phyloP scores from a whole-genome alignment of 2,329 filamentous ascomycete genomes.

The Gremmenia infestans region DNA sequence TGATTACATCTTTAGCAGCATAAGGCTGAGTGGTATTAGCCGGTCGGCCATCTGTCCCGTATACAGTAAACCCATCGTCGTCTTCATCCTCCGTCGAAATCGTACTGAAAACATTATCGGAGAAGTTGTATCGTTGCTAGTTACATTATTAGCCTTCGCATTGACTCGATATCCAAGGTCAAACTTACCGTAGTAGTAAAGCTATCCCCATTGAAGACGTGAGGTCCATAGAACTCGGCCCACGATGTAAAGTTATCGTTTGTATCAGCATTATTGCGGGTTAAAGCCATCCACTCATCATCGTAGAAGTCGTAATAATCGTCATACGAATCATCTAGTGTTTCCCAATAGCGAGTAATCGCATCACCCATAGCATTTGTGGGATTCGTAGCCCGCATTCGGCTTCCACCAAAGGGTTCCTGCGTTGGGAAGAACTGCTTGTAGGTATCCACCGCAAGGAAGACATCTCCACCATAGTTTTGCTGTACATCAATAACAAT shows the following conservation, averaged over 20 bases:
- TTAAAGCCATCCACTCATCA: slow-evolving; percentile 20
- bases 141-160: not conserved
- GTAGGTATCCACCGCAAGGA: slow-evolving; percentile 53
- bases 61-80: slow-evolving; percentile 27
- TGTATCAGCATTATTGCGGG: slow-evolving; percentile 16
- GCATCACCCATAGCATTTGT: slow-evolving; percentile 18
- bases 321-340: slow-evolving; percentile 4
- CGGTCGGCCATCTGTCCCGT: slow-evolving; percentile 22
- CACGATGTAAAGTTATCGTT: slow-evolving; percentile 18
- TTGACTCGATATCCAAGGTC: slow-evolving; percentile 32
- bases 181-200: slow-evolving; percentile 20
- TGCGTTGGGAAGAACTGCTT: slow-evolving; percentile 32
- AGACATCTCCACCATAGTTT: slow-evolving; percentile 55
- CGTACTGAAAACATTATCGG: slow-evolving; percentile 26
- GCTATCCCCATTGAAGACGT: slow-evolving; percentile 14
- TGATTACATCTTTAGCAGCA: slow-evolving; percentile 37
- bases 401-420: slow-evolving; percentile 21
- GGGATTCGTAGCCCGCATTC: slow-evolving; percentile 19
- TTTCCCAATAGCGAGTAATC: slow-evolving; percentile 20
- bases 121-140: slow-evolving; percentile 25
- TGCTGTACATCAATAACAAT: slow-evolving; percentile 58
- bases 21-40: slow-evolving; percentile 29
- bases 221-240: slow-evolving; percentile 19
- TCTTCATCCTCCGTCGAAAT: slow-evolving; percentile 19
- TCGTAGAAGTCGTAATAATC: slow-evolving; percentile 13